Conservation (phyloP, 306 rosid genomes). For the Canavalia ensiformis region DNA sequence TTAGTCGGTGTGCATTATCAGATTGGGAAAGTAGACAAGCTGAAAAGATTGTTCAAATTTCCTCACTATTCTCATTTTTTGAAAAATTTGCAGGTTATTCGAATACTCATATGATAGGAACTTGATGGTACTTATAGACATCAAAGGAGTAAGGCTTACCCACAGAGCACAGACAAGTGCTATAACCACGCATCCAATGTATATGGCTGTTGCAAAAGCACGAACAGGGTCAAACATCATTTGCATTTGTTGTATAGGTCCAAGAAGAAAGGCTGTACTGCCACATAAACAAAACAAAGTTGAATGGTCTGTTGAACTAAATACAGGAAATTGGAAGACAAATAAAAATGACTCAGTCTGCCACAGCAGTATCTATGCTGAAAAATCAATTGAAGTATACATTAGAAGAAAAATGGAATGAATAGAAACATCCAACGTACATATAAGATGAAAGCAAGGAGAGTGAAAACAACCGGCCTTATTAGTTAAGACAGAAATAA, state of each 20-base stretch:
- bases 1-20: neutral
- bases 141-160: conserved; percentile 61
- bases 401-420: neutral
- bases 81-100: neutral
- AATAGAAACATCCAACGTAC: neutral
- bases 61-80: conserved; percentile 13
- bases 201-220: conserved; percentile 76
- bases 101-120: conserved; percentile 5
- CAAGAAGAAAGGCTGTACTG: conserved; percentile 98
- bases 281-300: conserved; percentile 55
- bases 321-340: conserved; percentile 38
- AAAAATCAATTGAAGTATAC: conserved; percentile 1
- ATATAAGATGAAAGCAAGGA: neutral
- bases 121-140: conserved; percentile 7
- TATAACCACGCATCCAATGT: conserved; percentile 85
- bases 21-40: conserved; percentile 10
- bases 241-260: conserved; percentile 73
- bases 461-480: neutral
- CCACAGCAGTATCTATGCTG: neutral
- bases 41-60: conserved; percentile 7
- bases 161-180: conserved; percentile 92
- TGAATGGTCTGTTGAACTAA: conserved; percentile 33
- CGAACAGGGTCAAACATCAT: conserved; percentile 96
- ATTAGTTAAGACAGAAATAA: neutral
- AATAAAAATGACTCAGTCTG: neutral